These are phyloP conservation scores for Chenopodium album DNA, from an alignment of 148 eudicot species.

Conservation along the genomic window DNA sequence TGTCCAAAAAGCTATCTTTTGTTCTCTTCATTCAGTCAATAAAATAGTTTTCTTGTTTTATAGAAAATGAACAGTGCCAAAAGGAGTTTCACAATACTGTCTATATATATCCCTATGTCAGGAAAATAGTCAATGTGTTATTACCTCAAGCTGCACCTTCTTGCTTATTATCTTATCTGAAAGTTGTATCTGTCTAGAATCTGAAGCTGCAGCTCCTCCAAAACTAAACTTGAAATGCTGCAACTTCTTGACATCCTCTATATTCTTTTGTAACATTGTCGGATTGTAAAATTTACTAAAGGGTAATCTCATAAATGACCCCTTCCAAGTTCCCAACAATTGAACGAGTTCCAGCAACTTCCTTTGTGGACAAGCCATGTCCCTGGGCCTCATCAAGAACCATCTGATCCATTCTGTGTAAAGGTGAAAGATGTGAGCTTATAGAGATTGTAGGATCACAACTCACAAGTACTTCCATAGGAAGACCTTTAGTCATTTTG, in stretches of 20 bases:
- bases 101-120: neutral
- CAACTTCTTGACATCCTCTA: neutral
- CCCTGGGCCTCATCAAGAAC: slow-evolving; percentile 58
- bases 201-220: neutral
- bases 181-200: neutral
- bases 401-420: slow-evolving; percentile 75
- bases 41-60: neutral
- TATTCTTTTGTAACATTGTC: neutral
- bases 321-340: slow-evolving; percentile 56
- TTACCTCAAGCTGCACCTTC: neutral
- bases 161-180: neutral
- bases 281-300: slow-evolving; percentile 16
- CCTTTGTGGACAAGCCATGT: slow-evolving; percentile 57
- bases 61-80: neutral
- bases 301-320: slow-evolving; percentile 69
- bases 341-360: slow-evolving; percentile 62
- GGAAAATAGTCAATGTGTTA: neutral
- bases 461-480: neutral
- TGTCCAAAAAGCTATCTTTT: neutral
- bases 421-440: neutral
- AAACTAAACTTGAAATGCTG: neutral
- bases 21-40: neutral
- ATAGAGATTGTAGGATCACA: neutral
- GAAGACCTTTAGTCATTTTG: neutral
- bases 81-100: neutral